phyloP scores from a whole-genome alignment of 2,329 filamentous ascomycete species.

The Raffaelea arxii region DNA sequence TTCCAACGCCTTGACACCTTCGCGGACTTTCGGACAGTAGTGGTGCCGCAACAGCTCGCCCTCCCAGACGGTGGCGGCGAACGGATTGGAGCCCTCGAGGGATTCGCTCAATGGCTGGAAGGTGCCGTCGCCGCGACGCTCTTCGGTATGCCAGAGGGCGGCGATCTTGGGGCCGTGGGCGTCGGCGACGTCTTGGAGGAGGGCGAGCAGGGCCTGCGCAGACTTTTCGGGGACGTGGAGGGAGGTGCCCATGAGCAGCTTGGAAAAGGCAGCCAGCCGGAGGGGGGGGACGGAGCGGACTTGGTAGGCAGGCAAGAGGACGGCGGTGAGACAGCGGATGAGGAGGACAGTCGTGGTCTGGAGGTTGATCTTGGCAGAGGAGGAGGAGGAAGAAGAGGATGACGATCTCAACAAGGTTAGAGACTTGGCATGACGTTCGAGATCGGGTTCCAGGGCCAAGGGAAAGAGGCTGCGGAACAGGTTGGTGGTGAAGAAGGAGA shows the following conservation, averaged over 20 bases:
- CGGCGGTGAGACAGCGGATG: conserved; percentile 72
- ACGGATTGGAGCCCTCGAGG: conserved; percentile 82
- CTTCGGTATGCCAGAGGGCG: conserved; percentile 89
- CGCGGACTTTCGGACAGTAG: conserved; percentile 77
- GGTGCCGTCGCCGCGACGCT: conserved; percentile 80
- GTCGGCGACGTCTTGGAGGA: conserved; percentile 70
- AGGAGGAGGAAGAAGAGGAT: conserved; percentile 19
- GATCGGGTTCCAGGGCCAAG: conserved; percentile 70
- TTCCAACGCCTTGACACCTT: conserved; percentile 60
- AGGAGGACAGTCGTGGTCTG: conserved; percentile 91
- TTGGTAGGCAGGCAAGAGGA: conserved; percentile 67
- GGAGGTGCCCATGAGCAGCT: conserved; percentile 74
- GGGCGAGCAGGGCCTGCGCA: conserved; percentile 64
- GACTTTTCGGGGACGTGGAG: conserved; percentile 90
- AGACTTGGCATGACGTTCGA: conserved; percentile 71
- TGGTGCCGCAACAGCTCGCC: conserved; percentile 77
- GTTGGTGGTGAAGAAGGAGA: conserved; percentile 90
- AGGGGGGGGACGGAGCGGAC: conserved; percentile 68
- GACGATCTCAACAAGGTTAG: no score
- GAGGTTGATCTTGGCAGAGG: conserved; percentile 68
- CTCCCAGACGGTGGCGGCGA: conserved; percentile 86
- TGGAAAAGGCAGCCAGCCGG: conserved; percentile 83
- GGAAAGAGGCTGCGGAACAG: conserved; percentile 80
- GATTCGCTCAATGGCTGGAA: conserved; percentile 66
- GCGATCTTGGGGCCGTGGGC: conserved; percentile 74